A percentile compares a stretch with the other conserved stretches of the same genome.
Evolutionary conservation across 768 basidiomycete genomes (phyloP).

Genomic region (Tylopilus sp.): DNA sequence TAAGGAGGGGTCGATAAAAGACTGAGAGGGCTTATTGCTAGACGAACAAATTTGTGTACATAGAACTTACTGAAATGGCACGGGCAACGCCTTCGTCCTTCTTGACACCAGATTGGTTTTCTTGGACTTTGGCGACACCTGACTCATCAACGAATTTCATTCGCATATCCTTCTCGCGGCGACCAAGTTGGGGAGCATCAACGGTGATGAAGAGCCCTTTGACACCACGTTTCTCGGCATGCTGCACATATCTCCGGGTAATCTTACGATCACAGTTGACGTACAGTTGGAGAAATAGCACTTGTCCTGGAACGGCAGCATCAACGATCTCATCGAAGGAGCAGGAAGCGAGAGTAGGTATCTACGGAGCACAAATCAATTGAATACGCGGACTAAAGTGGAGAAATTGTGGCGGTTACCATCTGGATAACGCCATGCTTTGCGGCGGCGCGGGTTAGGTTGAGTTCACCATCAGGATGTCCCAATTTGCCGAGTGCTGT

Average conservation of each 20-base stretch:
- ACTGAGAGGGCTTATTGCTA: conserved; percentile 39
- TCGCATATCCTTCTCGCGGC: conserved; percentile 91
- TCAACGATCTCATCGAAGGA: conserved; percentile 91
- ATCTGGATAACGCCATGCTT: conserved; percentile 66
- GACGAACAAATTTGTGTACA: conserved; percentile 18
- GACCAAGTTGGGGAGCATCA: conserved; percentile 90
- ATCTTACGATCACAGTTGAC: conserved; percentile 88
- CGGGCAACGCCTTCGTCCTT: conserved; percentile 78
- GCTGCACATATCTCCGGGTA: conserved; percentile 75
- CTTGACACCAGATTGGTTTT: conserved; percentile 22
- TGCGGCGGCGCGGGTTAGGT: conserved; percentile 75
- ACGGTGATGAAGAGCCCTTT: conserved; percentile 93
- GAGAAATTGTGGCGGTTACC: conserved; percentile 34
- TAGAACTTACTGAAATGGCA: conserved; percentile 70
- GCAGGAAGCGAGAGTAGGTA: conserved; percentile 88
- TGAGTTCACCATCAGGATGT: conserved; percentile 80
- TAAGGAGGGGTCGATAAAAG: conserved; percentile 89
- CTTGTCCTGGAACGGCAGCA: conserved; percentile 70
- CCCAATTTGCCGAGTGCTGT: neutral
- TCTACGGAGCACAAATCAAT: conserved; percentile 58
- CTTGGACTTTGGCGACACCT: conserved; percentile 24
- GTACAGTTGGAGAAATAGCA: conserved; percentile 81
- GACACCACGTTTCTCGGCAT: conserved; percentile 83
- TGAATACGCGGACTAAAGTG: neutral
- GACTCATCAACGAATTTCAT: conserved; percentile 83